Evolutionary conservation across 78 protist genomes (phyloP).

Genomic region (Dictyostelium citrinum): DNA sequence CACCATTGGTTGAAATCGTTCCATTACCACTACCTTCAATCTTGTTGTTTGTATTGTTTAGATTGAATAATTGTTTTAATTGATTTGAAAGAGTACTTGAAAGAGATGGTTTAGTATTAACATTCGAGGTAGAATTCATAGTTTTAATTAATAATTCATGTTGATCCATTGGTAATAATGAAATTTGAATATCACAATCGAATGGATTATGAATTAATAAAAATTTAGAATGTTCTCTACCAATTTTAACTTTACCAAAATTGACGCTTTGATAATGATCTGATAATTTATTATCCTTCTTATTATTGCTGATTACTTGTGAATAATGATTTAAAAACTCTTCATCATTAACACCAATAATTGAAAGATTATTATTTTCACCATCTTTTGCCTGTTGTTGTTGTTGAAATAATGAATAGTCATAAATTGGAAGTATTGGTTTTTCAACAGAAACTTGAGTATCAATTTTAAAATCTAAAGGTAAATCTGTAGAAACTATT

Average conservation of each 20-base stretch:
- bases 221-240: background rate
- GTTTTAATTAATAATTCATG: background rate
- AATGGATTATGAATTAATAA: conserved; percentile 23
- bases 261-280: background rate
- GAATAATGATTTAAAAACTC: background rate
- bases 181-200: background rate
- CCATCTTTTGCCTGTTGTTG: conserved; percentile 1
- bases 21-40: background rate
- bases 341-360: background rate
- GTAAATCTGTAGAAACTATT: background rate
- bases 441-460: background rate
- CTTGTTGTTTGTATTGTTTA: background rate
- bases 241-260: conserved; percentile 48
- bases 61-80: background rate
- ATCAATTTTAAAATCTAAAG: conserved; percentile 15
- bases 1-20: background rate
- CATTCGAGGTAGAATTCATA: background rate
- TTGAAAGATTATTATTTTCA: background rate
- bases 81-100: background rate
- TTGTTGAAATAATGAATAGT: background rate
- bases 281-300: background rate
- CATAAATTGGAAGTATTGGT: conserved; percentile 7
- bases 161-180: conserved; percentile 7
- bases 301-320: background rate
- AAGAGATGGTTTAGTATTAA: background rate